Evolutionary conservation across 345 rosid species (phyloP), one percentile per base, ranked within the genome.

Genomic region (Populus nigra): DNA sequence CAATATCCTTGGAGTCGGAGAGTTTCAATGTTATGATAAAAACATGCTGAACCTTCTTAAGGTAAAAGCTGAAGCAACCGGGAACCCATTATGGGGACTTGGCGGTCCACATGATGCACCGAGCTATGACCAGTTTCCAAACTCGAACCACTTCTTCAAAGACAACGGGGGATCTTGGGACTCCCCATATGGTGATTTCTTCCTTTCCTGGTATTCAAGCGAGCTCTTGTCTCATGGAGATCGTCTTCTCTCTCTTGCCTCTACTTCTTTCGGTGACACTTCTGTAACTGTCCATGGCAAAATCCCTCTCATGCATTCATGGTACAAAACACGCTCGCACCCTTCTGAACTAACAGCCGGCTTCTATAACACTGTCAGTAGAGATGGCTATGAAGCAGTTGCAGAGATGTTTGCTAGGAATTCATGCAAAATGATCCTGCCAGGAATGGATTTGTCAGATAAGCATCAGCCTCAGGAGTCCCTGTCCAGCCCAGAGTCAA

Each of bases 71-170:
- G 96, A 92, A 68, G 85, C 94, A 33, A 74, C 59, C 8, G 96
- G 96, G 68, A 89, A 88, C 76, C 93, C 99, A 53, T 81, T 89
- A 31, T 95, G 99, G 99, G 99, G 97, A 75, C 94, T 90, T 1
- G 86, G 89, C 11, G 99, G 99, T 76, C 99, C 99, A 6, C 99
- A 95, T 68, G 96, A 95, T 85, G 92, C 88, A 33, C 89, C 99
- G 25, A 74, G 79, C 69, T 89, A 93, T 9, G 69, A 90, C 38
- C 89, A 91, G 77, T 68, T 76, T 18, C 97, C 96, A 0, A 76
- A 65, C 73, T 83, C 84, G 0, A 85, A 76, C 80, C 55, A 68
- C 57, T 95, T 95, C 87, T 92, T 95, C 85, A 91, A 88, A 63
- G 97, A 93, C 76, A 68, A 84, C 4, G 89, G 88, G 0, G 99